phyloP scores from a whole-genome alignment of 176 grass and related monocot species.

The Otatea glauca region DNA sequence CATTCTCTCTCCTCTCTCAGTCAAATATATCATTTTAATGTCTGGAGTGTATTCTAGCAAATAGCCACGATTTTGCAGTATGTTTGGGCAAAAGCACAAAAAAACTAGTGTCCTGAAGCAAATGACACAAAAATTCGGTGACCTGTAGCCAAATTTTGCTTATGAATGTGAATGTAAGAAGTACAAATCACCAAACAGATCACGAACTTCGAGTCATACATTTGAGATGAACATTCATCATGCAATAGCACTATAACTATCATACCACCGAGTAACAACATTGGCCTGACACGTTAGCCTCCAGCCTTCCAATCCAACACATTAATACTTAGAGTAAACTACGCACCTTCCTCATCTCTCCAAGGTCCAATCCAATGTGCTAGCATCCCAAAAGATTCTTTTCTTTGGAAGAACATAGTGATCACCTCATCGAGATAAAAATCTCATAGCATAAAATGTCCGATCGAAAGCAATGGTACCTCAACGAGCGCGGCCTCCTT shows the following conservation, averaged over 20 bases:
- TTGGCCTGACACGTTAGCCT: neutral
- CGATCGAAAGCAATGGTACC: conserved; percentile 44
- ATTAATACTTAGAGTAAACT: neutral
- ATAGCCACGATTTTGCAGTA: no score
- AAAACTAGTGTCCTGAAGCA: no score
- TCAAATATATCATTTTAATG: no score
- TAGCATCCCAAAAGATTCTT: conserved; percentile 34
- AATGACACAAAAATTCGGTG: no score
- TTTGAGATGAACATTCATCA: conserved; percentile 12
- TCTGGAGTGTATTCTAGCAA: no score
- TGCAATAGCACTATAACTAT: neutral
- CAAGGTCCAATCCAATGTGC: neutral
- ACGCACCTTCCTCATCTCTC: neutral
- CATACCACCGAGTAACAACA: neutral
- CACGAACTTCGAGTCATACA: neutral
- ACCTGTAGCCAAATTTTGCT: no score
- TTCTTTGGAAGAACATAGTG: neutral
- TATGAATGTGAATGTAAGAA: neutral
- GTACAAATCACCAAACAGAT: neutral
- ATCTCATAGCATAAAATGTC: neutral
- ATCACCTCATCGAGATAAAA: neutral
- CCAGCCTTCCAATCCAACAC: neutral
- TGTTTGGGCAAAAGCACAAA: no score
- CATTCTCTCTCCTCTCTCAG: no score
- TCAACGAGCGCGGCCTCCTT: conserved; percentile 93